Evolutionary conservation across 441 rosid species (phyloP), one percentile per base, ranked within the genome.

Genomic region (Aquilaria agallochum): DNA sequence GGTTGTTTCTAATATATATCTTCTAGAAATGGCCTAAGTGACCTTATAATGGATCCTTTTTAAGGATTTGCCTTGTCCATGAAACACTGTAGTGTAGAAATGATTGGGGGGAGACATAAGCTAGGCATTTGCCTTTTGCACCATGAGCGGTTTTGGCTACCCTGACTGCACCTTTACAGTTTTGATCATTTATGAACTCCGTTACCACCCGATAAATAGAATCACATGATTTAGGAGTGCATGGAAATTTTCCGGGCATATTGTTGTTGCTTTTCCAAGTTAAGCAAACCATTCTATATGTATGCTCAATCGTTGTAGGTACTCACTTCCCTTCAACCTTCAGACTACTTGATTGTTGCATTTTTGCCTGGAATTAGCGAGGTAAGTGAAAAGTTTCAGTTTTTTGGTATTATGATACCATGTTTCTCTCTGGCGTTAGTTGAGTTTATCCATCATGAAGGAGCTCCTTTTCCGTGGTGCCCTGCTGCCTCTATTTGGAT

Each of bases 351-450:
- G 55, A 67, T 84, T 55, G 89, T 94, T 58, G 84, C 99, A 1
- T 61, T 89, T 73, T 72, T 94, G 59, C 95, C 99, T 12, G 95
- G 99, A 47, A 53, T 91, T n/a, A 84, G 96, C 55, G 97, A 94
- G 90, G 99, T 90, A 69, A 62, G 49, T 11, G 2, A 10, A 58
- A 52, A 11, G 53, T n/a, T 12, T 3, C 8, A 11, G 4, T 11
- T 11, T 49, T 51, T 3, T 15, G 5, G 45, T 40, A 40, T 8
- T 40, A 8, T 40, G 45, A 2, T 47, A 11, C 5, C 31, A 9
- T 42, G 10, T 51, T 31, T 48, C 55, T 47, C 53, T 48, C 10
- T 15, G 14, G 15, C 48, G 5, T 42, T 2, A 5, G 12, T 5
- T 31, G 48, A 53, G 49, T 36, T 2, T 57, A 14, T 63, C 55